Evolutionary conservation across 208 protist species (phyloP), one percentile per base, ranked within the genome.

Genomic region (Acanthamoeba polyphaga): DNA sequence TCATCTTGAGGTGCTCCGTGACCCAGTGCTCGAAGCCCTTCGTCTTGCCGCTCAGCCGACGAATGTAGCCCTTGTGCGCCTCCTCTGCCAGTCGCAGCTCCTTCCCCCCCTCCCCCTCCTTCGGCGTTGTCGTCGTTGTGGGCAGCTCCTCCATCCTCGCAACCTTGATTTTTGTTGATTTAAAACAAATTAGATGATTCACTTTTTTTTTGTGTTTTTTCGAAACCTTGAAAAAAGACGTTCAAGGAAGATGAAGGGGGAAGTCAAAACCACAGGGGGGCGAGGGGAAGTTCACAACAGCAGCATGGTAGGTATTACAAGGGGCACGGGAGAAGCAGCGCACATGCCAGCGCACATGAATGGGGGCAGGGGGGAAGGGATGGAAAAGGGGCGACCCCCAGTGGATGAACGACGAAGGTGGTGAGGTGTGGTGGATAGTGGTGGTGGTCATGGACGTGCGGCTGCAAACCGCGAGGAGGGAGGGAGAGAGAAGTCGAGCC

Each of bases 1-100:
- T 99, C 96, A 99, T 98, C 80, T 99, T 98, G 9, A 99, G 96
- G 96, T 99, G 99, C 93, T 99, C 99, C 9, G 98, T 98, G 27
- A 98, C 98, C 97, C 98, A 99, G 95, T 98, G 98, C 87, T 98
- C 97, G 84, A 99, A 98, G 27, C 96, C 97, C 46, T 98, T 96
- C 62, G 97, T 13, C 53, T 95, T 96, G 70, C 70, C 70, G 70
- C 70, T 78, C 29, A 38, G 95, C 91, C 38, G 76, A 34, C 60
- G 78, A 62, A 62, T 87, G 46, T 62, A 87, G 22, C 22, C 24
- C 17, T n/a, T 87, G 49, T 62, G 78, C 46, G 78, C 78, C 8
- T 53, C 78, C 38, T 38, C 78, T 32, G 78, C 51, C 43, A 62
- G 49, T 8, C 34, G 22, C 49, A 29, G 22, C 22, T 38, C 15